Evolutionary conservation across 2,329 filamentous ascomycete genomes (phyloP).

Genomic region (Talaromyces sp.): DNA sequence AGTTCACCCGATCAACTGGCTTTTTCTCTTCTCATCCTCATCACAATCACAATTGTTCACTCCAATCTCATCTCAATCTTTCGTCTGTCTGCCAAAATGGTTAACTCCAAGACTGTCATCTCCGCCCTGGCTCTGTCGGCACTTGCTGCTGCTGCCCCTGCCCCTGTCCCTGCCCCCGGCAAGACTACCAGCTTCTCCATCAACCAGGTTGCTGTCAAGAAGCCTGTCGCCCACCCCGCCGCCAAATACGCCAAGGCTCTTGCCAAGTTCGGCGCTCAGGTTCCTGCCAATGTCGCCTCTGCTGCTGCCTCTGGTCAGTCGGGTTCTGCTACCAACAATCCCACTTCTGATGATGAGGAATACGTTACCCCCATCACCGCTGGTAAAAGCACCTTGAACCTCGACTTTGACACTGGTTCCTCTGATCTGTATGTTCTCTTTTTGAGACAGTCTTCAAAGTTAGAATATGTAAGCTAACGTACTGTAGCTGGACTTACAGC

Average conservation of each 20-base stretch:
- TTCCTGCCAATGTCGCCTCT: conserved; percentile 9
- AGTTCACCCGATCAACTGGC: background rate
- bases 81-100: conserved; percentile 12
- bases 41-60: background rate
- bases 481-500: conserved; percentile 63
- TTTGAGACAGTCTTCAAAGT: background rate
- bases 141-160: conserved; percentile 12
- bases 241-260: conserved; percentile 16
- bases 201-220: conserved; percentile 15
- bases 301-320: conserved; percentile 11
- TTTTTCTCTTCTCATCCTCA: background rate
- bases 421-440: conserved; percentile 57
- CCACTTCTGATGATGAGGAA: conserved; percentile 52
- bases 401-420: conserved; percentile 70
- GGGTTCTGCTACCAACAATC: conserved; percentile 34
- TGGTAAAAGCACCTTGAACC: conserved; percentile 59
- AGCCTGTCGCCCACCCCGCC: conserved; percentile 2
- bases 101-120: conserved; percentile 17
- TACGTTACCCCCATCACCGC: conserved; percentile 62
- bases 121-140: conserved; percentile 18
- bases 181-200: conserved; percentile 15
- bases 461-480: conserved; percentile 15
- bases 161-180: conserved; percentile 11
- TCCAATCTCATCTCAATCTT: background rate
- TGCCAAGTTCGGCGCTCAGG: conserved; percentile 9